phyloP scores from a whole-genome alignment of 2,329 filamentous ascomycete species.

The Epichloe baconii region DNA sequence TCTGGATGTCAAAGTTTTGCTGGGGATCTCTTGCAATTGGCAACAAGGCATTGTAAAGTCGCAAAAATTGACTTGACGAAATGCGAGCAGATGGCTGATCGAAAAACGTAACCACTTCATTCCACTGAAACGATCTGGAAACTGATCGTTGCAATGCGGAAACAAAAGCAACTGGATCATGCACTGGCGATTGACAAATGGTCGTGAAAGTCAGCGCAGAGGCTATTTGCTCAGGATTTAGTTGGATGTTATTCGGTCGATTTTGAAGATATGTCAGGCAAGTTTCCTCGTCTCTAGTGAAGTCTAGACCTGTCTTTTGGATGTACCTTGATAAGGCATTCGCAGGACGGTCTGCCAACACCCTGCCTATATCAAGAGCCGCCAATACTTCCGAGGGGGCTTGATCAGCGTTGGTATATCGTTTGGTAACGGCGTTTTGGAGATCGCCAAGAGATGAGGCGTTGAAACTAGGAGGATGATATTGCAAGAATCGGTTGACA shows the following conservation, averaged over 20 bases:
- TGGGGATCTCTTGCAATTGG: constrained; percentile 48
- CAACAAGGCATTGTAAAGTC: constrained; percentile 66
- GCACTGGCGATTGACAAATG: constrained; percentile 41
- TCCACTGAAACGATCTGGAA: constrained; percentile 52
- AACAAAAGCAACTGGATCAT: constrained; percentile 43
- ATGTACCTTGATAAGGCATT: constrained; percentile 53
- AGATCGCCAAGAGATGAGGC: constrained; percentile 60
- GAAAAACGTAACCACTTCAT: constrained; percentile 63
- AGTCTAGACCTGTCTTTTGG: constrained; percentile 59
- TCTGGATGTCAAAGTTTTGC: constrained; percentile 62
- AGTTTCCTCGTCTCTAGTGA: constrained; percentile 63
- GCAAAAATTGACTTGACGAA: constrained; percentile 66
- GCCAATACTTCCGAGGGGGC: constrained; percentile 60
- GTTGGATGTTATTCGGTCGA: constrained; percentile 40
- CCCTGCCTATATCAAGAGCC: constrained; percentile 53
- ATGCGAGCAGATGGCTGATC: constrained; percentile 68
- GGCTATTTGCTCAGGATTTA: constrained; percentile 73
- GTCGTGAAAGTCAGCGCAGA: constrained; percentile 58
- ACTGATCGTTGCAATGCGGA: constrained; percentile 49
- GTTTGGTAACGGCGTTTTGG: constrained; percentile 49
- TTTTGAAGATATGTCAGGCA: constrained; percentile 42
- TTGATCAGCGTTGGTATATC: constrained; percentile 52
- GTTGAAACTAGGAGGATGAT: constrained; percentile 77
- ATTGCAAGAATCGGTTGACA: constrained; percentile 75
- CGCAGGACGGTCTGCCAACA: constrained; percentile 45